These are phyloP conservation scores for Aspergillus sclerotialis DNA, from an alignment of 2,329 filamentous ascomycete species.

Conservation along the genomic window DNA sequence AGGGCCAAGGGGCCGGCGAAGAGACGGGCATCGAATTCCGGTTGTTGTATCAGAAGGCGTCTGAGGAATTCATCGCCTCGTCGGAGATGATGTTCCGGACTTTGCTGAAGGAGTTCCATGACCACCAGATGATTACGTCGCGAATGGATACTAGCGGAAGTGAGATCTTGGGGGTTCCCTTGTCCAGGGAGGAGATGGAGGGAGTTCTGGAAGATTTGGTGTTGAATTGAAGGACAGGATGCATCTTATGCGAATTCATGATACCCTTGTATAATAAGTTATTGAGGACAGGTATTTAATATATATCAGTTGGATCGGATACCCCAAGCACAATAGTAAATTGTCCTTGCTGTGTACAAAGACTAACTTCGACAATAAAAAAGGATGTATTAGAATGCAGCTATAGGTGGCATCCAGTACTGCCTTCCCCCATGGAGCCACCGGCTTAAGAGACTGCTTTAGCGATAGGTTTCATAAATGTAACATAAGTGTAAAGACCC, in stretches of 20 bases:
- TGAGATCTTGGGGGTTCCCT: constrained; percentile 77
- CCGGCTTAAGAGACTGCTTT: too few species aligned
- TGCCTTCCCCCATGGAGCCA: too few species aligned
- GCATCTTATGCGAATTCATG: constrained; percentile 18
- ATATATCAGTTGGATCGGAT: too few species aligned
- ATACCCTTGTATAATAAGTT: constrained; percentile 24
- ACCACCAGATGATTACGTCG: constrained; percentile 94
- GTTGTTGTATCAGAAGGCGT: constrained; percentile 87
- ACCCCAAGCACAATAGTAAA: too few species aligned
- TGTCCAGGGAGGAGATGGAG: constrained; percentile 82
- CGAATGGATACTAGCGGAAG: constrained; percentile 78
- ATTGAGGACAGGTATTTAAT: background rate
- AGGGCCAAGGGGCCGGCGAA: constrained; percentile 18
- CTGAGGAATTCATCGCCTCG: constrained; percentile 94
- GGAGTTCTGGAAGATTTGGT: constrained; percentile 72
- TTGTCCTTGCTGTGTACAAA: too few species aligned
- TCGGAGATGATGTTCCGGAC: constrained; percentile 95
- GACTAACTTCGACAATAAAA: too few species aligned
- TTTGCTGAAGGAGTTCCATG: constrained; percentile 92
- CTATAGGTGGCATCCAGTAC: too few species aligned
- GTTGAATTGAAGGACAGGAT: constrained; percentile 21
- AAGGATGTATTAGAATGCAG: too few species aligned
- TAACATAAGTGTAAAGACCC: too few species aligned
- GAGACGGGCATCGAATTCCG: constrained; percentile 75
- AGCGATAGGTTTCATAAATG: too few species aligned